Evolutionary conservation across 495 filamentous ascomycete genomes (phyloP).

Genomic region (Aspergillus carlsbadensis): DNA sequence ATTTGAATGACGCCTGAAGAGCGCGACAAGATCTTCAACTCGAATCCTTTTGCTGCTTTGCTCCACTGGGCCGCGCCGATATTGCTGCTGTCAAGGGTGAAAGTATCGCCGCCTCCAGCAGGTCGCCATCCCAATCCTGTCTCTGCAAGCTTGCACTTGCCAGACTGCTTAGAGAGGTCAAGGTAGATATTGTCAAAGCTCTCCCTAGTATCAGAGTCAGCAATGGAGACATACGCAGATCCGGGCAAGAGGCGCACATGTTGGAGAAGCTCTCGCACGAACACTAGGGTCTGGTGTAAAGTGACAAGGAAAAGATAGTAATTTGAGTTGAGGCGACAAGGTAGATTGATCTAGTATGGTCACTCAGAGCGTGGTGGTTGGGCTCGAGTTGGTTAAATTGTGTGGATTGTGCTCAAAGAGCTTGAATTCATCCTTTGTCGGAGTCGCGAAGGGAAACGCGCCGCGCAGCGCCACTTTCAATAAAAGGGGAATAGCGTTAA

Average conservation of each 20-base stretch:
- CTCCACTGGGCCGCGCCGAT: slow-evolving; percentile 91
- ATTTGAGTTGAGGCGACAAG: background rate
- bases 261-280: slow-evolving; percentile 32
- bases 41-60: slow-evolving; percentile 85
- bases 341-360: background rate
- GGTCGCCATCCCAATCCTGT: slow-evolving; percentile 94
- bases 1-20: slow-evolving; percentile 85
- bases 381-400: background rate
- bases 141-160: slow-evolving; percentile 91
- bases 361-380: background rate
- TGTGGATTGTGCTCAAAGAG: background rate
- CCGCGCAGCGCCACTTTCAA: slow-evolving; percentile 2
- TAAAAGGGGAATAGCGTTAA: background rate
- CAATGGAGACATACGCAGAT: slow-evolving; percentile 4
- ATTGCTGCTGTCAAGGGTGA: slow-evolving; percentile 81
- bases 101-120: slow-evolving; percentile 80
- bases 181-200: slow-evolving; percentile 95
- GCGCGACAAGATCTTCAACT: slow-evolving; percentile 84
- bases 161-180: slow-evolving; percentile 84
- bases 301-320: background rate
- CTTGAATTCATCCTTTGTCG: background rate
- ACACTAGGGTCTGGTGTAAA: slow-evolving; percentile 1
- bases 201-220: slow-evolving; percentile 58
- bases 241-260: slow-evolving; percentile 33
- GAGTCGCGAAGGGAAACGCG: slow-evolving; percentile 3